These are phyloP conservation scores for Apium graveolens DNA, from an alignment of 129 eudicot species.

Conservation along the genomic window DNA sequence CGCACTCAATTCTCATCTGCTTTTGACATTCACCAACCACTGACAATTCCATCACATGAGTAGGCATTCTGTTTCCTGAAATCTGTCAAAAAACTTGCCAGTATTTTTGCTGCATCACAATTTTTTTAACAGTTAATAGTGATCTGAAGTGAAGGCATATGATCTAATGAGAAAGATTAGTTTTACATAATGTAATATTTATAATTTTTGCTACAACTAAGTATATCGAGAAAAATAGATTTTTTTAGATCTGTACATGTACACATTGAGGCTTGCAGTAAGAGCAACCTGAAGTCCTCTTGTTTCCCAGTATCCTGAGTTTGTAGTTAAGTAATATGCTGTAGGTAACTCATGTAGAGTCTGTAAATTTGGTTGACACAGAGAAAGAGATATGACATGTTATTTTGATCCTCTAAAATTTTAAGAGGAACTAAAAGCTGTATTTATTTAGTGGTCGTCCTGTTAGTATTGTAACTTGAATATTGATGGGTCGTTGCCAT, in stretches of 20 bases:
- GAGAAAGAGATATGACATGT: neutral
- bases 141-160: neutral
- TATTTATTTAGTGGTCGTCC: neutral
- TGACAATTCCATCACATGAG: constrained; percentile 91
- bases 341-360: neutral
- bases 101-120: neutral
- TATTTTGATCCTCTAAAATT: neutral
- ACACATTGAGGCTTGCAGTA: neutral
- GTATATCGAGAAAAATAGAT: neutral
- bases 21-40: constrained; percentile 63
- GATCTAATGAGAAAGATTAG: neutral
- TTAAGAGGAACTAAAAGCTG: neutral
- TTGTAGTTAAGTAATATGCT: neutral
- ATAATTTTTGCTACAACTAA: neutral
- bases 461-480: neutral
- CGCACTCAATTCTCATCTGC: constrained; percentile 80
- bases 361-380: neutral
- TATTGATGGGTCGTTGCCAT: neutral
- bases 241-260: neutral
- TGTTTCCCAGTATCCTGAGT: neutral
- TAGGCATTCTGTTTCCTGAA: constrained; percentile 29
- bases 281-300: neutral
- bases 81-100: neutral
- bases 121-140: neutral
- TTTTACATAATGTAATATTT: neutral